Percentiles rank a stretch among this genome's conserved stretches.
These are phyloP conservation scores for Proliferodiscus dingleyae DNA, from an alignment of 2,329 filamentous ascomycete species.

Conservation along the genomic window DNA sequence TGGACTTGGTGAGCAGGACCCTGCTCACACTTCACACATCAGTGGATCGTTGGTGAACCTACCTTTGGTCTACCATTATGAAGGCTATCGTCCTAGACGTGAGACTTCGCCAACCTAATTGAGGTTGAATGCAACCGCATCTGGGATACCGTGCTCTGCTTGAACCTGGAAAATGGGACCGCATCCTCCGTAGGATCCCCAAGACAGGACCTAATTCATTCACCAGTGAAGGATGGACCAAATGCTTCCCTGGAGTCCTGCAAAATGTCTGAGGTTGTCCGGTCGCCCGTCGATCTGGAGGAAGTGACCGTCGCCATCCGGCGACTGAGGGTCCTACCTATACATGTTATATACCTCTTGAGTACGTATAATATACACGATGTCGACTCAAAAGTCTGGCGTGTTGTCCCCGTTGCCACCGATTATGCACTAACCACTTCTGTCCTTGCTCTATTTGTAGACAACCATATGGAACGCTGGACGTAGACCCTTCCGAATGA, in stretches of 20 bases:
- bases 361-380: slow-evolving; percentile 31
- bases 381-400: slow-evolving; percentile 24
- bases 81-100: neutral
- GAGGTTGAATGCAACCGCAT: slow-evolving; percentile 13
- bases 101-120: slow-evolving; percentile 1
- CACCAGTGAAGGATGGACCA: slow-evolving; percentile 1
- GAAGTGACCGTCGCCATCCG: slow-evolving; percentile 17
- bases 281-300: neutral
- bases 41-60: neutral
- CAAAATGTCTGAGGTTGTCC: neutral
- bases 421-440: slow-evolving; percentile 28
- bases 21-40: slow-evolving; percentile 4
- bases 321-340: slow-evolving; percentile 18
- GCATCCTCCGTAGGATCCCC: slow-evolving; percentile 1
- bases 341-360: slow-evolving; percentile 26
- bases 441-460: slow-evolving; percentile 21
- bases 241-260: neutral
- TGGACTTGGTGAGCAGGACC: slow-evolving; percentile 4
- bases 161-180: neutral
- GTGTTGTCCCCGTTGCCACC: slow-evolving; percentile 18
- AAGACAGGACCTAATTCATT: slow-evolving; percentile 5
- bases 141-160: neutral
- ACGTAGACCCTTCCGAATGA: neutral
- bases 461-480: slow-evolving; percentile 2
- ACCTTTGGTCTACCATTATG: neutral